Conservation (phyloP, 2,329 filamentous ascomycete genomes). For the Penicillium verrucosum region DNA sequence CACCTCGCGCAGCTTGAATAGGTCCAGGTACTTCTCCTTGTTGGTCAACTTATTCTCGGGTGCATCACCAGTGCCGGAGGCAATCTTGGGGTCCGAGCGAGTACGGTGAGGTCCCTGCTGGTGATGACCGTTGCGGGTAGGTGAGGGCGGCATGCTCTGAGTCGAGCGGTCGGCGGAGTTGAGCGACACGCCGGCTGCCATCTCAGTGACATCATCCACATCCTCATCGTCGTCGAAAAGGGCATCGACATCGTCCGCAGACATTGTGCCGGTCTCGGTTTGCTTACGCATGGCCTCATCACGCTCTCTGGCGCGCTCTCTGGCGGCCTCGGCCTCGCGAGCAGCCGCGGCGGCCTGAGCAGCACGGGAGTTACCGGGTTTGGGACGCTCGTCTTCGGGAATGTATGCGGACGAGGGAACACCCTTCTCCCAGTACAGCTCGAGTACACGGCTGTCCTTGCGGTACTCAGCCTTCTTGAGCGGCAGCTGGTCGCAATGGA, state of each 20-base stretch:
- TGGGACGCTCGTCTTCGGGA: conserved; percentile 92
- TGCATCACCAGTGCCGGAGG: conserved; percentile 62
- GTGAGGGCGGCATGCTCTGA: conserved; percentile 92
- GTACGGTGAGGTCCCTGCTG: conserved; percentile 75
- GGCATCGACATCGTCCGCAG: conserved; percentile 89
- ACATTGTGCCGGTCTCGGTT: conserved; percentile 91
- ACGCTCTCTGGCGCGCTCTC: conserved; percentile 76
- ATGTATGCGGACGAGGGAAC: conserved; percentile 94
- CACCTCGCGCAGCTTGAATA: conserved; percentile 87
- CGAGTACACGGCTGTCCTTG: conserved; percentile 89
- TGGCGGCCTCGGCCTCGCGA: conserved; percentile 76
- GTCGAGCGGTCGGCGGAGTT: conserved; percentile 74
- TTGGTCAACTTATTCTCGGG: conserved; percentile 78
- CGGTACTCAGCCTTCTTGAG: conserved; percentile 98
- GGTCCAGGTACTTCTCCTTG: conserved; percentile 92
- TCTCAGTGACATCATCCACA: conserved; percentile 81
- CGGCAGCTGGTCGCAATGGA: conserved; percentile 96
- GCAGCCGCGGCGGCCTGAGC: conserved; percentile 73
- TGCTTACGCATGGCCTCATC: conserved; percentile 90
- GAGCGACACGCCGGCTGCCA: conserved; percentile 85
- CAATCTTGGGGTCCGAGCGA: conserved; percentile 89
- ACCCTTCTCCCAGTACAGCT: conserved; percentile 99
- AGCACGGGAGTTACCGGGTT: conserved; percentile 71
- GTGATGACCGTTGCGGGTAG: conserved; percentile 68
- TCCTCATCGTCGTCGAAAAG: conserved; percentile 92